A percentile compares a stretch with the other conserved stretches of the same genome.
phyloP scores from a whole-genome alignment of 1,284 basidiomycete genomes.

The Naganishia sp. region DNA sequence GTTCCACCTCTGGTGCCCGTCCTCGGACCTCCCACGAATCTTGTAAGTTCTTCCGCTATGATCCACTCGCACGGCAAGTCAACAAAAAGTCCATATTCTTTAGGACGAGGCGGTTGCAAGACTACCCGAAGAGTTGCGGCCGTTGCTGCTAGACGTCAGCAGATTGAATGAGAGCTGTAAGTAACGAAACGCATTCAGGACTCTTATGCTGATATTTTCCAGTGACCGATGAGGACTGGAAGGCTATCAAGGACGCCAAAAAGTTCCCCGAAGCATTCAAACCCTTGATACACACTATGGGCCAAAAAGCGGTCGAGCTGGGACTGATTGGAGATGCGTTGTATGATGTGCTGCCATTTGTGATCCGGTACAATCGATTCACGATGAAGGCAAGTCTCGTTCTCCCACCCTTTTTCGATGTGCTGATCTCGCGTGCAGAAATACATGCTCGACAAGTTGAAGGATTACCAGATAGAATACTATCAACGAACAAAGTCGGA shows the following conservation, averaged over 20 bases:
- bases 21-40: neutral
- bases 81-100: neutral
- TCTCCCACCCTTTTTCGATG: neutral
- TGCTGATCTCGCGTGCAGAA: constrained; percentile 4
- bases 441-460: constrained; percentile 35
- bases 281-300: constrained; percentile 14
- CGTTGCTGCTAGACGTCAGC: constrained; percentile 1
- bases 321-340: constrained; percentile 39
- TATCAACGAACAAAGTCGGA: constrained; percentile 25
- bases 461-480: constrained; percentile 36
- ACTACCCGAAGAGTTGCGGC: constrained; percentile 20
- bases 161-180: constrained; percentile 1
- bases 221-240: constrained; percentile 21
- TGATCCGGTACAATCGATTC: constrained; percentile 50
- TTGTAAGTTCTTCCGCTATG: too few relatives aligned
- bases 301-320: constrained; percentile 29
- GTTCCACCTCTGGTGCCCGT: neutral
- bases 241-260: constrained; percentile 25
- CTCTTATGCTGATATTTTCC: too few relatives aligned
- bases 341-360: constrained; percentile 41
- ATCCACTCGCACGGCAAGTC: neutral
- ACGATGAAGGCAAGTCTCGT: constrained; percentile 43
- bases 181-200: neutral
- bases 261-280: constrained; percentile 28
- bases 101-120: constrained; percentile 22